phyloP scores from a whole-genome alignment of 2,329 filamentous ascomycete genomes.

The Mycosphaerella sp. region DNA sequence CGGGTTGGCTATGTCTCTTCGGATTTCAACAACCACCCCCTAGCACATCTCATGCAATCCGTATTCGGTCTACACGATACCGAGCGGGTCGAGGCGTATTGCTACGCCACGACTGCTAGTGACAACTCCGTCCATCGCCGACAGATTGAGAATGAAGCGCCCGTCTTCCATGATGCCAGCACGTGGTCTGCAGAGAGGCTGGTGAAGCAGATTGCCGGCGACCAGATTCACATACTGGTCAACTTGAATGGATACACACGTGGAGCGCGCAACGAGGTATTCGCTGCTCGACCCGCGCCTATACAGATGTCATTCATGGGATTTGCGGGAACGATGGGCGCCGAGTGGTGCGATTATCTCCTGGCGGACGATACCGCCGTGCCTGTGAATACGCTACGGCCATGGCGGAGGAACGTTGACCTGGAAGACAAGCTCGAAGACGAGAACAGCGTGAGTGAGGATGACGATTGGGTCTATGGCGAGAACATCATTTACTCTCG shows the following conservation, averaged over 20 bases:
- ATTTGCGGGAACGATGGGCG: conserved; percentile 89
- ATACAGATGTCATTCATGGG: conserved; percentile 99
- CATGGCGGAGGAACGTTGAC: conserved; percentile 66
- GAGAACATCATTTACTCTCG: conserved; percentile 95
- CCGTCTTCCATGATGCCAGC: conserved; percentile 83
- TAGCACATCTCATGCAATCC: conserved; percentile 97
- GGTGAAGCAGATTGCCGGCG: conserved; percentile 75
- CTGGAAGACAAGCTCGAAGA: conserved; percentile 61
- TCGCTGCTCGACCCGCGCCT: conserved; percentile 86
- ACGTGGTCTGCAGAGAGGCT: conserved; percentile 78
- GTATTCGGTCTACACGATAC: conserved; percentile 87
- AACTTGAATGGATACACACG: conserved; percentile 98
- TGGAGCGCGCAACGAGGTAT: conserved; percentile 94
- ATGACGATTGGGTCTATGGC: conserved; percentile 83
- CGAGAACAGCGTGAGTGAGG: conserved; percentile 55
- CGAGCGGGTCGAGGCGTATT: conserved; percentile 71
- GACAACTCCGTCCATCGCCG: conserved; percentile 83
- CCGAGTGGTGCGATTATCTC: conserved; percentile 98
- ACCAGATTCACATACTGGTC: conserved; percentile 88
- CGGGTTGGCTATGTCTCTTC: conserved; percentile 95
- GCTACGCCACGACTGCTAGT: conserved; percentile 89
- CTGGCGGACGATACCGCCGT: conserved; percentile 85
- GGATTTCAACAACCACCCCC: conserved; percentile 96
- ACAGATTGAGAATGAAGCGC: conserved; percentile 89
- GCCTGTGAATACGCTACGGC: conserved; percentile 71